Conservation (phyloP, 1,139 yeast genomes). For the Blastobotrys proliferans region DNA sequence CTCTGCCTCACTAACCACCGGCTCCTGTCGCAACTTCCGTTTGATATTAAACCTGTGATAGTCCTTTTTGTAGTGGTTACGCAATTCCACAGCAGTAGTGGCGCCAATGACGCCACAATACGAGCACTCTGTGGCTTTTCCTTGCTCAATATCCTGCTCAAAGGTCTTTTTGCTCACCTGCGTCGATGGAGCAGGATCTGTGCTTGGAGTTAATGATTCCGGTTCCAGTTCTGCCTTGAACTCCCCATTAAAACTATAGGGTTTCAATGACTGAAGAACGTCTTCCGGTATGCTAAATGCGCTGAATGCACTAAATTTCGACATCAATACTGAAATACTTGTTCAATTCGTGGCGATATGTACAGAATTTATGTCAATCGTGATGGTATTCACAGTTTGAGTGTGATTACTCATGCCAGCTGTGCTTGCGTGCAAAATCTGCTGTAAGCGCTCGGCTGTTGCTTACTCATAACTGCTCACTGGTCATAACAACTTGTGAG, state of each 20-base stretch:
- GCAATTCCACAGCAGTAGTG: constrained; percentile 31
- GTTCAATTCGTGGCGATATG: too few relatives aligned
- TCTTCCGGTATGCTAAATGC: constrained; percentile 47
- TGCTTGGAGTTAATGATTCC: constrained; percentile 9
- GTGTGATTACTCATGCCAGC: too few relatives aligned
- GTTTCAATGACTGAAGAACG: constrained; percentile 46
- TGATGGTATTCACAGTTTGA: too few relatives aligned
- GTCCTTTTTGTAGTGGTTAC: constrained; percentile 58
- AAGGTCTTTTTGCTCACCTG: constrained; percentile 6
- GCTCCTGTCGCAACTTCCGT: constrained; percentile 45
- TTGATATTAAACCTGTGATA: constrained; percentile 59
- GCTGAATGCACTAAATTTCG: constrained; percentile 45
- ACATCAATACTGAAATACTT: too few relatives aligned
- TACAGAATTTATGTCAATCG: too few relatives aligned
- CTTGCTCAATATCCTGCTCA: constrained; percentile 10
- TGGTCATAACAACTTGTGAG: too few relatives aligned
- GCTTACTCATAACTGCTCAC: too few relatives aligned
- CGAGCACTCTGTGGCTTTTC: constrained; percentile 16
- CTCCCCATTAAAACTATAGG: constrained; percentile 33
- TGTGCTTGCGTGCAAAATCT: too few relatives aligned
- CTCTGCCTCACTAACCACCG: constrained; percentile 52
- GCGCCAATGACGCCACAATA: constrained; percentile 21
- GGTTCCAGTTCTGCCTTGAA: constrained; percentile 43
- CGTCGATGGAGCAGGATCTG: constrained; percentile 11
- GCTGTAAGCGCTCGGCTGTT: too few relatives aligned